Percentiles rank a stretch among this genome's conserved stretches.
Evolutionary conservation across 1,284 basidiomycete species (phyloP).

Genomic region (Exsudoporus floridanus): DNA sequence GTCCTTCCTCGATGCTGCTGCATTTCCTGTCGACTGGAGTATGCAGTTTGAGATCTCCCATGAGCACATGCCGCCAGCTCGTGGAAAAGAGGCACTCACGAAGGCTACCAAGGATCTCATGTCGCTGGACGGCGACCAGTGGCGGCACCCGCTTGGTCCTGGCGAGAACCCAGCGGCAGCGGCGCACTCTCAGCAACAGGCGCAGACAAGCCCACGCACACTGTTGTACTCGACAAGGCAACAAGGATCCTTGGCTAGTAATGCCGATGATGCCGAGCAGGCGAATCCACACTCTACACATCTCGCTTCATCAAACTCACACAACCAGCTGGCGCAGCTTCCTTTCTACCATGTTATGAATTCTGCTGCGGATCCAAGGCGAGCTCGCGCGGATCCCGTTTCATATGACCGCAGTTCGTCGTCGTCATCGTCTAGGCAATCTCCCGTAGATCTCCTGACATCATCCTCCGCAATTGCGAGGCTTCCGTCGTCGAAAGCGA

Average conservation of each 20-base stretch:
- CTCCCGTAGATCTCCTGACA: constrained; percentile 24
- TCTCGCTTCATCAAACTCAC: background rate
- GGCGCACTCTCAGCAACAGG: constrained; percentile 15
- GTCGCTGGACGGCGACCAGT: constrained; percentile 34
- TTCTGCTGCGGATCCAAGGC: constrained; percentile 11
- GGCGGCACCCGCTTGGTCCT: constrained; percentile 26
- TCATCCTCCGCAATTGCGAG: constrained; percentile 16
- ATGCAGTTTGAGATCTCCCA: constrained; percentile 38
- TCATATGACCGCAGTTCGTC: constrained; percentile 25
- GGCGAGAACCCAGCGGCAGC: constrained; percentile 11
- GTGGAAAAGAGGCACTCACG: constrained; percentile 56
- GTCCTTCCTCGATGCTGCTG: constrained; percentile 50
- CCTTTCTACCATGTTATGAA: constrained; percentile 19
- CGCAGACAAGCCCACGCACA: constrained; percentile 18
- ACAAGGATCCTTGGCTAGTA: constrained; percentile 8
- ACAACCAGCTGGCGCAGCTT: constrained; percentile 7
- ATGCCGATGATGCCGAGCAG: constrained; percentile 5
- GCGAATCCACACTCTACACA: constrained; percentile 5
- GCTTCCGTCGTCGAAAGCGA: constrained; percentile 15
- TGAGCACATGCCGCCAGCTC: constrained; percentile 39
- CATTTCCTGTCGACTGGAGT: constrained; percentile 38
- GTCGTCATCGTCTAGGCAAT: constrained; percentile 32
- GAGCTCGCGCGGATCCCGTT: constrained; percentile 6
- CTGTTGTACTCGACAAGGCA: constrained; percentile 21
- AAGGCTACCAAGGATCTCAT: constrained; percentile 63